These are phyloP conservation scores for Xylaria digitata DNA, from an alignment of 2,329 filamentous ascomycete species.

Conservation along the genomic window DNA sequence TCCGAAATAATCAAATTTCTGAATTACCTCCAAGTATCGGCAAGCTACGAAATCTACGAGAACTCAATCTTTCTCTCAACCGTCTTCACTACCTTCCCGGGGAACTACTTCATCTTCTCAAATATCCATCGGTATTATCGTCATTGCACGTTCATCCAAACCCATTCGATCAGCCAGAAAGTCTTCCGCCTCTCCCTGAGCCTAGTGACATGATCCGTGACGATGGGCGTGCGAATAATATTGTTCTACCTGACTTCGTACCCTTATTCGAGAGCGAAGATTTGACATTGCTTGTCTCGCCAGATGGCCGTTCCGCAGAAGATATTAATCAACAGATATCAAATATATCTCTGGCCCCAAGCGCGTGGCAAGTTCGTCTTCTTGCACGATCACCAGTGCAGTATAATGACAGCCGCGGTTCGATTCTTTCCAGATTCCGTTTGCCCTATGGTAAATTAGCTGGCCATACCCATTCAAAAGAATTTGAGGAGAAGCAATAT, in stretches of 20 bases:
- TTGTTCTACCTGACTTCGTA: neutral
- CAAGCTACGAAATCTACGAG: constrained; percentile 66
- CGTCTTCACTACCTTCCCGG: constrained; percentile 69
- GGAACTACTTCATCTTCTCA: constrained; percentile 70
- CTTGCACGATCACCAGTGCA: constrained; percentile 49
- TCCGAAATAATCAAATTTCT: constrained; percentile 71
- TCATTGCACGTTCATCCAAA: constrained; percentile 72
- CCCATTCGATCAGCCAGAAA: constrained; percentile 63
- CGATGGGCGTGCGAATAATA: neutral
- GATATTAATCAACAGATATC: neutral
- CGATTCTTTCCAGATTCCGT: constrained; percentile 45
- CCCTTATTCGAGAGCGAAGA: neutral
- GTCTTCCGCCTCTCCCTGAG: constrained; percentile 21
- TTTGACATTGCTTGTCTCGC: neutral
- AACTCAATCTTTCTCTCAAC: constrained; percentile 76
- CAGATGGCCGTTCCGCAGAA: constrained; percentile 16
- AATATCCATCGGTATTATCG: constrained; percentile 57
- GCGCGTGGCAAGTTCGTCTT: constrained; percentile 40
- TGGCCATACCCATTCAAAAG: constrained; percentile 1
- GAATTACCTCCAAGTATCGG: constrained; percentile 71
- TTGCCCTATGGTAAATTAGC: constrained; percentile 36
- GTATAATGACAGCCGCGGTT: constrained; percentile 49
- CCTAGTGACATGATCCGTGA: neutral
- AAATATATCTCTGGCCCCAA: neutral
- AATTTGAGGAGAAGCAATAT: constrained; percentile 12